Evolutionary conservation across 2,329 filamentous ascomycete genomes (phyloP), one percentile per base, ranked within the genome.

Genomic region (Fusarium hainanense): DNA sequence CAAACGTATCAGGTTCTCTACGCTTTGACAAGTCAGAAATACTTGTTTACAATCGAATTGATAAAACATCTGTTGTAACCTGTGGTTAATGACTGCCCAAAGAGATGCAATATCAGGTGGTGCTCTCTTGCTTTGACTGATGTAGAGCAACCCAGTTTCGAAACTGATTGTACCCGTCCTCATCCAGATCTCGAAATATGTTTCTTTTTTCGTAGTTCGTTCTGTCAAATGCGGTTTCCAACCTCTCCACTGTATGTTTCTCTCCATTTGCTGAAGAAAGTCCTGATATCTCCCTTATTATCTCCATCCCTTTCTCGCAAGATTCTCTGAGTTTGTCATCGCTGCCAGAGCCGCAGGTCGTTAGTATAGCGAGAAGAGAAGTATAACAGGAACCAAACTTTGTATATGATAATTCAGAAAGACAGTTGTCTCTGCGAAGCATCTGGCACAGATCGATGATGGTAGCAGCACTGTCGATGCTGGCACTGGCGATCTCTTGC

Each of bases 321-420:
- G 40, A 41, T 3, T 68, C 58, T 7, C 47, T 54, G 1, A 62
- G 48, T 2, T 34, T 21, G 5, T 23, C 13, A n/a, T 46, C 58
- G 11, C 37, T 66, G 2, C 62, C 50, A 1, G 60, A 70, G n/a
- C 66, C 63, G 12, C 49, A 59, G n/a, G 54, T 58, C 13, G 58
- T 63, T 4, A 68, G 58, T 0, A 74, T 10, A 2, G 68, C 61
- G 4, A 73, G 30, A 1, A 74, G 58, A 7, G 72, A 72, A 10
- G 61, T 63, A 23, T 66, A 73, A 4, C 68, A 74, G 4, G 62
- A 70, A n/a, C 60, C 68, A 6, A 73, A 66, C 27, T 73, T 68
- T 1, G 63, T 68, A 21, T 74, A 73, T 1, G 72, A 74, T 2
- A 63, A 68, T n/a, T 66, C 68, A 2, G 72, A 74, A 13, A 74